Conservation (phyloP, 768 basidiomycete genomes). For the Boletus sensibilis region DNA sequence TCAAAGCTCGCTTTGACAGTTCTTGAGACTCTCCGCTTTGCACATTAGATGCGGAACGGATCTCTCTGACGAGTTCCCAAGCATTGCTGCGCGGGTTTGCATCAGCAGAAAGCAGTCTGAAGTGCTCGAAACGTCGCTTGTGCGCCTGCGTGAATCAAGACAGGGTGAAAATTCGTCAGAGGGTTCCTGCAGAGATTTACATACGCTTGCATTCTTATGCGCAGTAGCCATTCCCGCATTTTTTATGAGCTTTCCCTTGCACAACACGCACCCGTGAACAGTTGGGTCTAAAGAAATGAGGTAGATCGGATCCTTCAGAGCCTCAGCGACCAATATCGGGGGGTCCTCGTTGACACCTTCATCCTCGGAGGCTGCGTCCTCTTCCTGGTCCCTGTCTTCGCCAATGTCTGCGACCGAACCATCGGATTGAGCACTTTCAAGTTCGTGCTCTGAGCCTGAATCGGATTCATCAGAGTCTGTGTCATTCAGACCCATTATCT, state of each 20-base stretch:
- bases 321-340: conserved; percentile 55
- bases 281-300: conserved; percentile 54
- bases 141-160: conserved; percentile 49
- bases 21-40: conserved; percentile 14
- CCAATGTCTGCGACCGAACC: conserved; percentile 21
- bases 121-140: conserved; percentile 54
- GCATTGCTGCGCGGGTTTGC: conserved; percentile 48
- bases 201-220: conserved; percentile 64
- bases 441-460: conserved; percentile 44
- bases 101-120: conserved; percentile 41
- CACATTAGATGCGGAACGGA: conserved; percentile 3
- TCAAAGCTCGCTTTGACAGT: conserved; percentile 60
- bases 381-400: conserved; percentile 28
- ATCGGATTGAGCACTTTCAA: conserved; percentile 33
- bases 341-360: conserved; percentile 36
- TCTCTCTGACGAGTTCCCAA: conserved; percentile 38
- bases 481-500: conserved; percentile 64
- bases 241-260: conserved; percentile 74
- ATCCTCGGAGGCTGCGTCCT: conserved; percentile 24
- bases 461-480: conserved; percentile 72
- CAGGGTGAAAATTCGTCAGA: not conserved
- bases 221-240: conserved; percentile 50
- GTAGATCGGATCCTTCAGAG: conserved; percentile 63
- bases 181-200: conserved; percentile 30
- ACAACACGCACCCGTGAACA: conserved; percentile 60